A percentile compares a stretch with the other conserved stretches of the same genome.
phyloP scores from a whole-genome alignment of 2,329 filamentous ascomycete genomes.

The Colletotrichum navitas region DNA sequence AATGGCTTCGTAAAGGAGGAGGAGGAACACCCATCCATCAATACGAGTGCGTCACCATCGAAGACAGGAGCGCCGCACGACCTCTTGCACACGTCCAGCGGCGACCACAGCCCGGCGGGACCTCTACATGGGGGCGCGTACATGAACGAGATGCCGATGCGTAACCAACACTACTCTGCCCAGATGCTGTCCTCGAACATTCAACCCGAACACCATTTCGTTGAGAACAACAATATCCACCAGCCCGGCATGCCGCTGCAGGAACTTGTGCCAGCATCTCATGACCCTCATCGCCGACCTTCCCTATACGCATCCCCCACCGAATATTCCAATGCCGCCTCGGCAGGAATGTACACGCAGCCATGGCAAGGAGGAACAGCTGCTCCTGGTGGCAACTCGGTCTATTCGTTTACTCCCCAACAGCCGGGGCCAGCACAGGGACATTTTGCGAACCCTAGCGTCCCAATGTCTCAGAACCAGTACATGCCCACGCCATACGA shows the following conservation, averaged over 20 bases:
- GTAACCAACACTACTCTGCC: slow-evolving; percentile 55
- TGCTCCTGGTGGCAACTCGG: slow-evolving; percentile 54
- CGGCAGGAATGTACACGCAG: slow-evolving; percentile 56
- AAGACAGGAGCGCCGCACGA: slow-evolving; percentile 51
- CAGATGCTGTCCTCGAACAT: slow-evolving; percentile 60
- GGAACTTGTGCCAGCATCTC: slow-evolving; percentile 60
- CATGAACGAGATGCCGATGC: slow-evolving; percentile 59
- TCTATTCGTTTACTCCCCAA: slow-evolving; percentile 62
- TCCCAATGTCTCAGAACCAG: slow-evolving; percentile 51
- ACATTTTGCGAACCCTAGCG: slow-evolving; percentile 50
- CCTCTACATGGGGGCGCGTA: slow-evolving; percentile 52
- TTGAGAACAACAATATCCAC: slow-evolving; percentile 54
- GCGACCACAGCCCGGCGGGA: slow-evolving; percentile 53
- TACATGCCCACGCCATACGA: slow-evolving; percentile 56
- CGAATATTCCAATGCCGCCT: slow-evolving; percentile 60
- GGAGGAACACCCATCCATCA: slow-evolving; percentile 55
- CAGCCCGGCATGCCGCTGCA: slow-evolving; percentile 55
- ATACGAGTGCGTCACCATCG: slow-evolving; percentile 53
- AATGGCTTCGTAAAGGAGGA: slow-evolving; percentile 57
- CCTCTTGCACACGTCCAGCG: slow-evolving; percentile 52
- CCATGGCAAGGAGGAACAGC: slow-evolving; percentile 61
- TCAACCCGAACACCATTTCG: slow-evolving; percentile 55
- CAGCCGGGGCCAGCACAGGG: slow-evolving; percentile 49
- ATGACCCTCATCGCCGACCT: slow-evolving; percentile 60
- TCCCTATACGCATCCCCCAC: slow-evolving; percentile 58